Evolutionary conservation across 2,329 filamentous ascomycete genomes (phyloP), one percentile per base, ranked within the genome.

Genomic region (Seiridium unicorne): DNA sequence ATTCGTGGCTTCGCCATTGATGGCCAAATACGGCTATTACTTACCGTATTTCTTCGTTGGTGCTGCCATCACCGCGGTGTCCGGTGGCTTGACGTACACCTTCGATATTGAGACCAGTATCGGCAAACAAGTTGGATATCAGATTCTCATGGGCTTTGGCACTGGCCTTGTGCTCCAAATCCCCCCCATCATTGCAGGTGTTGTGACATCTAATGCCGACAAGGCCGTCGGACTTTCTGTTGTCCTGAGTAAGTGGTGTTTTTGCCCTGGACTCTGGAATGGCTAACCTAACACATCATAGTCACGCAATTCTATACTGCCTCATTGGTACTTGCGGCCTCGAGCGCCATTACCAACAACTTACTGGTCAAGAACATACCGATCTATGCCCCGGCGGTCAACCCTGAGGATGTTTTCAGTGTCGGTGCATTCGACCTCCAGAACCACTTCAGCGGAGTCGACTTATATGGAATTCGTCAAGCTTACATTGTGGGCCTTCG

Each of bases 1-100:
- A 9, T 79, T 79, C 36, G 66, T 68, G 3, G 60, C 76, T 13
- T 7, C 38, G 7, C 38, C 38, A 13, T 7, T 7, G 6, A 70
- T 77, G 18, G 66, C 72, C 2, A 70, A 65, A 38, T 66, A 76
- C 32, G 79, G 80, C 18, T 79, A 78, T 65, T 82, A 81, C 63
- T 75, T 75, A 11, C 79, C 78, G 2, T 71, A 77, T 58, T 73
- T 79, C 68, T 66, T 81, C 38, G 35, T 73, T 11, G 77, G 77
- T 53, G 70, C 72, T 44, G 64, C 67, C 10, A 55, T 79, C 18
- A 64, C 73, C 58, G 67, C 71, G 2, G 64, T 79, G 44, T 79
- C 77, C 11, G 70, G 74, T 4, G 79, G 77, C 26, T 72, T 81
- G 4, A 69, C 81, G 56, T 76, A 74, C 3, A 79, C 77, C 1